phyloP scores from a whole-genome alignment of 2,329 filamentous ascomycete genomes.

The Colletotrichum somersetense region DNA sequence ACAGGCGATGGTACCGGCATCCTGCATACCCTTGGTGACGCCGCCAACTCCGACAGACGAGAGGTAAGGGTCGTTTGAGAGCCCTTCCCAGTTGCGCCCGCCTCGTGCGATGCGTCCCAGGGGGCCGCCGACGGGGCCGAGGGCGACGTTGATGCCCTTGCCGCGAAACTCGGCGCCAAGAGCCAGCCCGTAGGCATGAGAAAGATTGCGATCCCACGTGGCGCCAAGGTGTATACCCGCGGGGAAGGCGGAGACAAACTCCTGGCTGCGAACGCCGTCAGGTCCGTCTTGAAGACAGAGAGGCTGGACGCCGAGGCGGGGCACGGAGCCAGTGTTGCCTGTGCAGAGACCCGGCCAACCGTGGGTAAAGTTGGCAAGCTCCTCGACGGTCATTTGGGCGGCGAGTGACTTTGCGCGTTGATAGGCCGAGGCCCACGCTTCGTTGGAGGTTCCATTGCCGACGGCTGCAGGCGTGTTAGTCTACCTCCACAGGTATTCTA shows the following conservation, averaged over 20 bases:
- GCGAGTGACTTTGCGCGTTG: slow-evolving; percentile 69
- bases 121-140: slow-evolving; percentile 82
- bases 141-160: slow-evolving; percentile 83
- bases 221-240: slow-evolving; percentile 62
- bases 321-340: slow-evolving; percentile 61
- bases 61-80: slow-evolving; percentile 76
- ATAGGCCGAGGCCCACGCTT: slow-evolving; percentile 70
- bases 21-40: slow-evolving; percentile 81
- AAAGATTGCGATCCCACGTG: slow-evolving; percentile 70
- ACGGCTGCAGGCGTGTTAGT: slow-evolving; percentile 1
- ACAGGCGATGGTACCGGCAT: slow-evolving; percentile 79
- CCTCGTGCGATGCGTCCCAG: slow-evolving; percentile 70
- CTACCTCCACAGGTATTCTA: background rate
- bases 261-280: slow-evolving; percentile 61
- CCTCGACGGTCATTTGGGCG: slow-evolving; percentile 72
- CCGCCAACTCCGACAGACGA: slow-evolving; percentile 79
- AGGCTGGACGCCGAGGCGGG: slow-evolving; percentile 59
- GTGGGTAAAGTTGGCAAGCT: slow-evolving; percentile 63
- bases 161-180: slow-evolving; percentile 82
- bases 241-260: slow-evolving; percentile 61
- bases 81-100: slow-evolving; percentile 75
- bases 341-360: slow-evolving; percentile 48
- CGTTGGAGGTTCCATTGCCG: slow-evolving; percentile 41
- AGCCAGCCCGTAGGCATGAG: slow-evolving; percentile 73
- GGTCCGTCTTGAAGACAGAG: slow-evolving; percentile 63